Conservation (phyloP, 1,284 basidiomycete species). For the Phellinidium pouzarii region DNA sequence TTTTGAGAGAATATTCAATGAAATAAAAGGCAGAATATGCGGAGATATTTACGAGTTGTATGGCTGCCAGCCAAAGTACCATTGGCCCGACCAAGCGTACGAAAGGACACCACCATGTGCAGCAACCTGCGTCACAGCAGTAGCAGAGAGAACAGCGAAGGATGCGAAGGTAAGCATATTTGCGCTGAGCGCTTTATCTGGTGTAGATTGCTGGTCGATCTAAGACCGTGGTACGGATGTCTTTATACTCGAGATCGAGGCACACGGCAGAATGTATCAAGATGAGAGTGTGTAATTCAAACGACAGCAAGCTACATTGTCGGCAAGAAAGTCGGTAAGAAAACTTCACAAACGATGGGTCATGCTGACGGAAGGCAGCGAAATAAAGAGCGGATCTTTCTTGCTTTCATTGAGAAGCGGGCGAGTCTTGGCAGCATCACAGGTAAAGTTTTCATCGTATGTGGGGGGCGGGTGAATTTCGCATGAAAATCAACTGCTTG, state of each 20-base stretch:
- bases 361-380: neutral
- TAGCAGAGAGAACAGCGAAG: slow-evolving; percentile 17
- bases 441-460: neutral
- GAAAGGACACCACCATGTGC: slow-evolving; percentile 50
- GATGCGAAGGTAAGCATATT: slow-evolving; percentile 18
- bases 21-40: neutral
- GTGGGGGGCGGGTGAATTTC: neutral
- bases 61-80: slow-evolving; percentile 45
- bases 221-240: neutral
- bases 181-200: neutral
- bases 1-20: slow-evolving; percentile 8
- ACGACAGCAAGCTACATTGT: neutral
- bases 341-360: neutral
- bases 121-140: slow-evolving; percentile 23
- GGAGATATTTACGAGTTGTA: slow-evolving; percentile 33
- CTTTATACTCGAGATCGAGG: neutral
- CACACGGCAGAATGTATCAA: neutral
- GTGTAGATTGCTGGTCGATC: neutral
- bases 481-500: neutral
- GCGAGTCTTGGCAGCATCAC: neutral
- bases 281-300: neutral
- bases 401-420: neutral
- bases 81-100: slow-evolving; percentile 40
- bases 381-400: neutral
- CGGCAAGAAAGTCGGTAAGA: neutral